Evolutionary conservation across 768 basidiomycete genomes (phyloP).

Genomic region (Phlebiopsis gigantea): DNA sequence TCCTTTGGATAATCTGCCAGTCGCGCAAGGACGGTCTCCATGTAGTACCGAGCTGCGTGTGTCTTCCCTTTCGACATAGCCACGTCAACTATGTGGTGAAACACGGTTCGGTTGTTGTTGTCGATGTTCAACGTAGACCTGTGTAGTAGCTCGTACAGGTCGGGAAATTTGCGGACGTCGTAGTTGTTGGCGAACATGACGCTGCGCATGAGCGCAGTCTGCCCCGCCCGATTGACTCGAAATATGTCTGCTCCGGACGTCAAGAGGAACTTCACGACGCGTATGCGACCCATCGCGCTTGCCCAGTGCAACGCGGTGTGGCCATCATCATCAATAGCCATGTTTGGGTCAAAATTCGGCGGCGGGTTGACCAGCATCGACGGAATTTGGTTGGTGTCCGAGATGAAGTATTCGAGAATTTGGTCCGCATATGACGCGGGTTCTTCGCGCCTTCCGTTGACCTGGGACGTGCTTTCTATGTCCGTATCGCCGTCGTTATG

Average conservation of each 20-base stretch:
- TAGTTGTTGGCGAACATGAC: slow-evolving; percentile 99
- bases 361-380: slow-evolving; percentile 84
- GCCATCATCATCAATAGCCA: slow-evolving; percentile 96
- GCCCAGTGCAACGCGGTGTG: slow-evolving; percentile 99
- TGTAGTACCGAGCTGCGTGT: slow-evolving; percentile 96
- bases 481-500: slow-evolving; percentile 41
- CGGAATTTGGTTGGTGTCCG: slow-evolving; percentile 91
- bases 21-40: slow-evolving; percentile 90
- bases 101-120: slow-evolving; percentile 94
- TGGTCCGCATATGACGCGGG: slow-evolving; percentile 82
- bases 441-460: slow-evolving; percentile 47
- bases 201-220: slow-evolving; percentile 95
- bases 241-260: slow-evolving; percentile 96
- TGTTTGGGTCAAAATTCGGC: slow-evolving; percentile 88
- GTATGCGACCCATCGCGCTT: slow-evolving; percentile 96
- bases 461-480: slow-evolving; percentile 35
- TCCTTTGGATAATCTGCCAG: slow-evolving; percentile 93
- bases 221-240: slow-evolving; percentile 93
- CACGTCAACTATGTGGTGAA: slow-evolving; percentile 96
- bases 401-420: slow-evolving; percentile 97
- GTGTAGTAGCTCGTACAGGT: slow-evolving; percentile 93
- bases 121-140: slow-evolving; percentile 99
- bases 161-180: slow-evolving; percentile 97
- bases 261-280: slow-evolving; percentile 90
- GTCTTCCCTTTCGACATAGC: slow-evolving; percentile 98